Percentiles rank a stretch among this genome's conserved stretches.
phyloP scores from a whole-genome alignment of 352 stramenopile species.

The Globisporangium takayamanum region DNA sequence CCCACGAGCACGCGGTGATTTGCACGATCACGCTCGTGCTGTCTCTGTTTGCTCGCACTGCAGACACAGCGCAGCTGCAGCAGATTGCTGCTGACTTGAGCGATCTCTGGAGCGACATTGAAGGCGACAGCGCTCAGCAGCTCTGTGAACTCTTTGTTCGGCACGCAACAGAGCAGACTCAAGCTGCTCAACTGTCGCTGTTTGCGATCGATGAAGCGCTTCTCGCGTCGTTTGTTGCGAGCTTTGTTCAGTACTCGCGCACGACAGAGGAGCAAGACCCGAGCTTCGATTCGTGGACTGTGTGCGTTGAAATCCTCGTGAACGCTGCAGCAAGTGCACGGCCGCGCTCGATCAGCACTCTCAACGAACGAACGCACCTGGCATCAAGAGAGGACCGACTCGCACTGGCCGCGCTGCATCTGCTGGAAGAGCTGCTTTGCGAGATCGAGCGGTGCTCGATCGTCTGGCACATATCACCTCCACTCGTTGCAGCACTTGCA shows the following conservation, averaged over 20 bases:
- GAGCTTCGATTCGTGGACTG: conserved; percentile 9
- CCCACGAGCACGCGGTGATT: conserved; percentile 34
- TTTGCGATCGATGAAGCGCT: background rate
- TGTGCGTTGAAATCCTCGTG: conserved; percentile 33
- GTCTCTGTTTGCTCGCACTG: conserved; percentile 12
- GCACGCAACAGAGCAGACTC: background rate
- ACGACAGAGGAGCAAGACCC: background rate
- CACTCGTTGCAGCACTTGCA: conserved; percentile 28
- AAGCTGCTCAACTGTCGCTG: background rate
- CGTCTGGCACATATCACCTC: conserved; percentile 26
- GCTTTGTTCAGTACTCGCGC: background rate
- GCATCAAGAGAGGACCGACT: conserved; percentile 3
- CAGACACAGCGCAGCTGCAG: background rate
- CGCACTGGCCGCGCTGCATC: conserved; percentile 8
- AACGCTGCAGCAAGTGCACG: conserved; percentile 10
- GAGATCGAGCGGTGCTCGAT: conserved; percentile 13
- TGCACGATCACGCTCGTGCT: conserved; percentile 35
- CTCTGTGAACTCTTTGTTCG: conserved; percentile 5
- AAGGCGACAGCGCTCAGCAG: background rate
- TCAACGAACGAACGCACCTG: background rate
- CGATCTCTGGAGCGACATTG: conserved; percentile 5
- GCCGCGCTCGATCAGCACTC: background rate
- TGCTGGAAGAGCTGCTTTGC: conserved; percentile 41
- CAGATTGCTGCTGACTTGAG: conserved; percentile 8
- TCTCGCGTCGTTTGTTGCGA: conserved; percentile 3